Evolutionary conservation across 257 asterid genomes (phyloP), one percentile per base, ranked within the genome.

Genomic region (Datura wrightii): DNA sequence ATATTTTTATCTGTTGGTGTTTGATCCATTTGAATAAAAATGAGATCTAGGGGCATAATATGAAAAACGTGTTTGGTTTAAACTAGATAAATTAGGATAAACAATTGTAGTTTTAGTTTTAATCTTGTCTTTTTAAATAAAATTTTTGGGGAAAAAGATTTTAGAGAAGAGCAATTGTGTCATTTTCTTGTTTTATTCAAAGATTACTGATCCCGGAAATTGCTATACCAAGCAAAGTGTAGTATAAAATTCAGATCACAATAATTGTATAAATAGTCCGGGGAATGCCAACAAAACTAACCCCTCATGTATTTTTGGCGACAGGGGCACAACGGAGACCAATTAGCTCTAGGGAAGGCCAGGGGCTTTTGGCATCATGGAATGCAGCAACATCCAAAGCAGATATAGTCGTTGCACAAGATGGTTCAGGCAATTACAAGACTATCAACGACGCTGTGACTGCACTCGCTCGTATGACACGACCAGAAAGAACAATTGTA

Each of bases 391-490:
- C 83, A 70, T 87, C 94, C 10, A 92, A 84, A 80, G 92, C 94
- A 4, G 90, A 92, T 34, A 48, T 88, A 5, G 94, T 92, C 41
- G 97, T 93, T 1, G 97, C 97, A 18, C 93, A 89, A 82, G 98
- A 94, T 59, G 97, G 97, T 19, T 91, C 97, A 0, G 98, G 97
- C 15, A 87, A 87, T 60, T 88, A 87, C 69, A 89, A 60, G 88
- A 89, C 97, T 5, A 94, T 94, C 13, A 93, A 90, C 37, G 93
- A 91, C 59, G 98, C 93, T 0, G 89, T 93, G 41, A 79, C 54
- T 3, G 91, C 92, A 50, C 86, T 90, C 10, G 84, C 86, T n/a
- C 83, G 62, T 53, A 89, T 82, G 86, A 85, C 42, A 15, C 84
- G 92, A 34, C 81, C 85, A 15, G 84, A 78, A 11, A 84, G 98